Conservation (phyloP, 2,329 filamentous ascomycete genomes). For the Neurospora sp. region DNA sequence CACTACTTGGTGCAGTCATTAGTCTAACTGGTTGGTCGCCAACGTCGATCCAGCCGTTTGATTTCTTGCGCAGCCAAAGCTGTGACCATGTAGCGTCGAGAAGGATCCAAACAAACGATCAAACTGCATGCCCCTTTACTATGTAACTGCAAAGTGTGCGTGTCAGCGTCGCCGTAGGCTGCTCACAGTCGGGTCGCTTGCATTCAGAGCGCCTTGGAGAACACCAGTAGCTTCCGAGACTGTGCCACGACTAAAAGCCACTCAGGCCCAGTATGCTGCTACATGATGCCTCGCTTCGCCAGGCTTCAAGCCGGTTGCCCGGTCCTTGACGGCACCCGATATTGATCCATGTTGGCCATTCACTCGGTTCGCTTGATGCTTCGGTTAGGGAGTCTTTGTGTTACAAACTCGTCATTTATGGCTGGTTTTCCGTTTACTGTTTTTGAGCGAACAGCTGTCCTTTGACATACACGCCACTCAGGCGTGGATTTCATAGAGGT, state of each 20-base stretch:
- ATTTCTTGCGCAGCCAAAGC: background rate
- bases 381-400: background rate
- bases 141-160: background rate
- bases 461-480: background rate
- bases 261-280: background rate
- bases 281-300: background rate
- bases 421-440: background rate
- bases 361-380: background rate
- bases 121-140: background rate
- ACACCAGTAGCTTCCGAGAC: background rate
- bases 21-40: background rate
- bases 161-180: background rate
- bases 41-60: background rate
- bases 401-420: background rate
- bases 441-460: background rate
- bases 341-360: background rate
- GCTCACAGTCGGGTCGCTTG: background rate
- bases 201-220: background rate
- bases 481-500: slow-evolving; percentile 10
- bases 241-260: background rate
- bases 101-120: background rate
- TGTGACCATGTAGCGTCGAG: background rate
- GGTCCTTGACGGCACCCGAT: background rate
- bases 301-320: background rate
- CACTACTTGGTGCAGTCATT: background rate